These are phyloP conservation scores for Candida hispaniensis DNA, from an alignment of 805 yeast species.

Conservation along the genomic window DNA sequence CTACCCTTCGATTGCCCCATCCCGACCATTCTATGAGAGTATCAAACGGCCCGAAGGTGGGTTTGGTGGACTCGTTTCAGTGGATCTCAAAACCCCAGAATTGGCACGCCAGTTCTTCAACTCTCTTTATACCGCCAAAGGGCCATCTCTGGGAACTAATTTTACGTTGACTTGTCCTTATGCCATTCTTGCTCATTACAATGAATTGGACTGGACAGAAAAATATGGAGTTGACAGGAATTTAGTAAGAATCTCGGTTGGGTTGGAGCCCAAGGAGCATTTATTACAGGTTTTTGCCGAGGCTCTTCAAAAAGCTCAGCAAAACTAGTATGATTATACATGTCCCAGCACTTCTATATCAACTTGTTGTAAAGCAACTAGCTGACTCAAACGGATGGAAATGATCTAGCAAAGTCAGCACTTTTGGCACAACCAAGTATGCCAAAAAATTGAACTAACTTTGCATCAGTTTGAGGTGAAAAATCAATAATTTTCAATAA, in stretches of 20 bases:
- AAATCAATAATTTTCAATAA: too few relatives aligned
- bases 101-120: constrained; percentile 70
- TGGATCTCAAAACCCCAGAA: constrained; percentile 52
- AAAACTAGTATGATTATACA: too few relatives aligned
- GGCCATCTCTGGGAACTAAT: constrained; percentile 86
- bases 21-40: constrained; percentile 58
- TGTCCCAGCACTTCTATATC: too few relatives aligned
- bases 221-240: constrained; percentile 75
- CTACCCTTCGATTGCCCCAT: constrained; percentile 52
- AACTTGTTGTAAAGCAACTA: too few relatives aligned
- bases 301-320: too few relatives aligned
- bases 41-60: constrained; percentile 65
- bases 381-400: too few relatives aligned
- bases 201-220: constrained; percentile 67
- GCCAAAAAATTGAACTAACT: too few relatives aligned
- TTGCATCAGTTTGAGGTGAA: too few relatives aligned
- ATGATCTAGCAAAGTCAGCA: too few relatives aligned
- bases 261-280: constrained; percentile 61
- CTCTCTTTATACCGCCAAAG: constrained; percentile 59
- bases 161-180: constrained; percentile 87
- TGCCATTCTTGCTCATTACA: constrained; percentile 74
- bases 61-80: constrained; percentile 76
- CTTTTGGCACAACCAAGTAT: too few relatives aligned
- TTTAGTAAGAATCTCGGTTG: constrained; percentile 72
- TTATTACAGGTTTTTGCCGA: constrained; percentile 40